Base-by-base conservation (phyloP, 495 filamentous ascomycete species). In the Aspergillus biplanus region DNA sequence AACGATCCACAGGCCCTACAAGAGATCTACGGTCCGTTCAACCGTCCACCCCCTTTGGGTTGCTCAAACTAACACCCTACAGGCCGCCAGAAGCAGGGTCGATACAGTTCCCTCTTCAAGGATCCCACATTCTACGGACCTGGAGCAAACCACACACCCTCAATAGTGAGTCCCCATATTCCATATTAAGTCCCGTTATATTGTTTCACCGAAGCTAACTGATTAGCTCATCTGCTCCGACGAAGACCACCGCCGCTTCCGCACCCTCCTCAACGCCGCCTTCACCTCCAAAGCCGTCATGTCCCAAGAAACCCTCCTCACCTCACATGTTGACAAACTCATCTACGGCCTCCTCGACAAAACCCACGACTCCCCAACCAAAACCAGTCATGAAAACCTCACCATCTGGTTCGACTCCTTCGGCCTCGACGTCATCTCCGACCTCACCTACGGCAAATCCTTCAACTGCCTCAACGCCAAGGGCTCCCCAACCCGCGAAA, bases 331-430 rank as follows among this genome's bases (percentile, higher is more conserved):
- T 18, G 12, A 33, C 21, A 15, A 15, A 11, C 13, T 58, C 3
- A 15, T 48, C n/a, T 0, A 6, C 18, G 46, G 46, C 13, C 39
- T 58, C 4, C 31, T 33, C 11, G 39, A 27, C 4, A 27, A 56
- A 50, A 37, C 21, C 21, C 2, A 27, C 21, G 1, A 27, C 21
- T 27, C 21, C 21, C 9, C 16, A 33, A 56, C 35, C 7, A 34
- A 46, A 16, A 18, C 8, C 13, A 53, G 3, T 31, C 32, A 2
- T 27, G 61, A 66, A 2, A 54, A 70, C 32, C 7, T 70, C 1
- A 64, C 59, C 1, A 42, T 64, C 53, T 71, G 69, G 67, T 33
- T 69, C 50, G 68, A 69, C 52, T 71, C 59, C 59, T 37, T 65
- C 31, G 50, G 49, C 15, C 68, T 67, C 33, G 69, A 71, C 34